A percentile compares a stretch with the other conserved stretches of the same genome.
Evolutionary conservation across 1,284 basidiomycete genomes (phyloP).

Genomic region (Ceratobasidium sp.): DNA sequence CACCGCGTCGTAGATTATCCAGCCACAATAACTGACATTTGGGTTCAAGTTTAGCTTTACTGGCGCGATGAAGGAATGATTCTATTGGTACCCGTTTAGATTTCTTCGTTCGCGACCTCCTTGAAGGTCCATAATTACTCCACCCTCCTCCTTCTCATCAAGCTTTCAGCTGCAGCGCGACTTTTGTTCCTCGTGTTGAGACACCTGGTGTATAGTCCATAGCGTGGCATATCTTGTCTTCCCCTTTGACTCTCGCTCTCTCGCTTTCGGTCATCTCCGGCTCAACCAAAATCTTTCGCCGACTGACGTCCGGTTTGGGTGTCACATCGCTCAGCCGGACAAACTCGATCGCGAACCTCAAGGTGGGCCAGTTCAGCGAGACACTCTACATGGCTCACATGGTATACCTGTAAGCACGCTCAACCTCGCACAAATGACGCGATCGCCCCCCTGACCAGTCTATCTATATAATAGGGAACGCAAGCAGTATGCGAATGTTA

Average conservation of each 20-base stretch:
- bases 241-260: not conserved
- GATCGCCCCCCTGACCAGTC: not conserved
- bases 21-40: no score
- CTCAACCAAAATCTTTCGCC: slow-evolving; percentile 38
- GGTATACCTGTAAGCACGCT: slow-evolving; percentile 35
- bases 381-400: slow-evolving; percentile 44
- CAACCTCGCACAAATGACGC: slow-evolving; percentile 1
- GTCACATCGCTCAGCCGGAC: slow-evolving; percentile 40
- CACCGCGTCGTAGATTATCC: no score
- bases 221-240: slow-evolving; percentile 25
- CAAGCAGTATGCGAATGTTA: slow-evolving; percentile 41
- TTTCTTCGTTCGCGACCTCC: no score
- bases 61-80: no score
- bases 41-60: no score
- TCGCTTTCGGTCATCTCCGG: slow-evolving; percentile 14
- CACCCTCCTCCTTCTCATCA: no score
- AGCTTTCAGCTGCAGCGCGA: slow-evolving; percentile 31
- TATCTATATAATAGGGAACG: slow-evolving; percentile 35
- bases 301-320: slow-evolving; percentile 23
- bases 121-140: no score
- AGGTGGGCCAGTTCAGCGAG: slow-evolving; percentile 40
- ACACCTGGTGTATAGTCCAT: no score
- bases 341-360: slow-evolving; percentile 39
- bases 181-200: slow-evolving; percentile 10
- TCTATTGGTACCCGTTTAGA: no score